Evolutionary conservation across 2,329 filamentous ascomycete genomes (phyloP).

Genomic region (Aphanoascus verrucosus): DNA sequence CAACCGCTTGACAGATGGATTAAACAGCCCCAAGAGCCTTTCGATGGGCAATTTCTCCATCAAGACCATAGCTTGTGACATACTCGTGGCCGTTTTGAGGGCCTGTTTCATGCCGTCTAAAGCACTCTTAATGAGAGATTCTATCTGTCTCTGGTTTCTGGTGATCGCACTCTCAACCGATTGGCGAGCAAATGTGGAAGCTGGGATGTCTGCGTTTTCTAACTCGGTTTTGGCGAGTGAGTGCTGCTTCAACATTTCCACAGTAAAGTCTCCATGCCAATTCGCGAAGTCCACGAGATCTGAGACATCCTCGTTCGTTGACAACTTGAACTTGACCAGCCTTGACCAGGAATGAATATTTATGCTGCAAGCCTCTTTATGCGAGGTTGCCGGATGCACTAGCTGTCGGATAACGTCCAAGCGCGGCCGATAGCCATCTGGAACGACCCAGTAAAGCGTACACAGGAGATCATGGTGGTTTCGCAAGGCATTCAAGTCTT

Average conservation of each 20-base stretch:
- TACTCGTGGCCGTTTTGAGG: conserved; percentile 33
- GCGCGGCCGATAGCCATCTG: conserved; percentile 43
- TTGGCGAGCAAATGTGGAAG: conserved; percentile 34
- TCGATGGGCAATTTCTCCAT: conserved; percentile 37
- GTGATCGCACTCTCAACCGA: conserved; percentile 44
- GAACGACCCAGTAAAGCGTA: conserved; percentile 49
- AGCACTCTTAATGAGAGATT: conserved; percentile 44
- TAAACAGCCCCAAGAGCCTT: conserved; percentile 43
- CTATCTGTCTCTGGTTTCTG: conserved; percentile 48
- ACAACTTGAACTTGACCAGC: conserved; percentile 47
- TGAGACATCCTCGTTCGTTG: conserved; percentile 39
- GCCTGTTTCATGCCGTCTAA: conserved; percentile 43
- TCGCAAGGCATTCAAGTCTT: conserved; percentile 47
- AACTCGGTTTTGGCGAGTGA: conserved; percentile 47
- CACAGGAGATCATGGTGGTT: conserved; percentile 54
- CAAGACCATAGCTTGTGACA: conserved; percentile 35
- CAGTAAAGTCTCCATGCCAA: conserved; percentile 47
- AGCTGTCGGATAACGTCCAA: conserved; percentile 43
- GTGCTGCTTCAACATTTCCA: conserved; percentile 45
- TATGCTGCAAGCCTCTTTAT: conserved; percentile 49
- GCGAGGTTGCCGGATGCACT: conserved; percentile 47
- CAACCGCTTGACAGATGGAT: conserved; percentile 37
- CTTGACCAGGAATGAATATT: conserved; percentile 50
- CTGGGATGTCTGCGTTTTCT: conserved; percentile 41
- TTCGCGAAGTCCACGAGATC: conserved; percentile 40